Conservation (phyloP, 257 asterid genomes). For the Marsdenia floribunda region DNA sequence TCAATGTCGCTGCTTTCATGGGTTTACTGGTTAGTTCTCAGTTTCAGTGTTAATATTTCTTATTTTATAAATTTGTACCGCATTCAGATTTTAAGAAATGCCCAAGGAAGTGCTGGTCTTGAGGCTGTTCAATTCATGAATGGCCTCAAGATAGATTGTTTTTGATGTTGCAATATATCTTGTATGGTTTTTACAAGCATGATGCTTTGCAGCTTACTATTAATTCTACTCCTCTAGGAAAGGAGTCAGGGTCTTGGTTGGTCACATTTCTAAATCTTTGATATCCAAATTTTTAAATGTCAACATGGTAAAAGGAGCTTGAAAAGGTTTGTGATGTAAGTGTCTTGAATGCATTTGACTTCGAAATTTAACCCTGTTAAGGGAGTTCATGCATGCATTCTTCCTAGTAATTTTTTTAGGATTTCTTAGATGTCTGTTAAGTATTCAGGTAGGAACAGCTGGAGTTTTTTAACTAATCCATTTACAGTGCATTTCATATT, state of each 20-base stretch:
- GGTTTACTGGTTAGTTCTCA: conserved; percentile 65
- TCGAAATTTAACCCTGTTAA: not conserved
- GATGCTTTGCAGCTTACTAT: not conserved
- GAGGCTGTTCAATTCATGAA: not conserved
- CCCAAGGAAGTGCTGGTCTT: too few relatives aligned
- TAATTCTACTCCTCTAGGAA: not conserved
- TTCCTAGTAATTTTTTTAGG: not conserved
- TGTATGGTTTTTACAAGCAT: not conserved
- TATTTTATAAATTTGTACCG: not conserved
- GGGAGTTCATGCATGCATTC: not conserved
- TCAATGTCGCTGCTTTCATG: conserved; percentile 91
- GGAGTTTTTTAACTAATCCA: not conserved
- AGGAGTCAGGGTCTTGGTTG: not conserved
- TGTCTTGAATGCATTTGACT: not conserved
- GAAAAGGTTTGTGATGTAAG: not conserved
- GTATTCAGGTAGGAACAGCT: not conserved
- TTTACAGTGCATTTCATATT: not conserved
- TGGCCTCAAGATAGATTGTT: not conserved
- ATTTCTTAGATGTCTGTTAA: not conserved
- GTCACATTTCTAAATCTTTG: not conserved
- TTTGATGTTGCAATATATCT: not conserved
- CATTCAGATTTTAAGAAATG: conserved; percentile 1
- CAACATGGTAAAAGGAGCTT: not conserved
- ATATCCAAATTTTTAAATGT: not conserved
- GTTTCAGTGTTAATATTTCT: not conserved